A percentile compares a stretch with the other conserved stretches of the same genome.
Evolutionary conservation across 495 filamentous ascomycete species (phyloP).

Genomic region (Penicillium daleae): DNA sequence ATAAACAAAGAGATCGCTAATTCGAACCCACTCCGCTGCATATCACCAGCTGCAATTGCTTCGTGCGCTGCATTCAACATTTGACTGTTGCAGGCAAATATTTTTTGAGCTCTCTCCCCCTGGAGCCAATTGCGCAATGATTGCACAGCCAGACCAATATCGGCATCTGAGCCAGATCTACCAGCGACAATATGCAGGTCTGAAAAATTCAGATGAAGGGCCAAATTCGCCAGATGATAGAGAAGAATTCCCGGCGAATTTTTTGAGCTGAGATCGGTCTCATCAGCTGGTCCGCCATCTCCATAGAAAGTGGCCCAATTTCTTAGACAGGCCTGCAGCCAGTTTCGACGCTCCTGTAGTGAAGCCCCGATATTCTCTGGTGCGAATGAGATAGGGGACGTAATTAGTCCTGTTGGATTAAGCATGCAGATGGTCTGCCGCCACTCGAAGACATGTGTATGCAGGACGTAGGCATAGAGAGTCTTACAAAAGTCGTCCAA

Average conservation of each 20-base stretch:
- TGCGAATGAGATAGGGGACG: background rate
- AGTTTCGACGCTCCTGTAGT: background rate
- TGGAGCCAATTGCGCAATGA: background rate
- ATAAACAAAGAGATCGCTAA: background rate
- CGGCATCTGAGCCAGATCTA: background rate
- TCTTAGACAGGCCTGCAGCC: background rate
- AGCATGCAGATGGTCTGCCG: background rate
- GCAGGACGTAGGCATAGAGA: background rate
- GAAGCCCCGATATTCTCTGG: background rate
- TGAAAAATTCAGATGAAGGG: background rate
- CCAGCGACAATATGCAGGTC: background rate
- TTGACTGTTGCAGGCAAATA: background rate
- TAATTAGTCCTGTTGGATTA: background rate
- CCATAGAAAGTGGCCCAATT: background rate
- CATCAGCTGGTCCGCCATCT: background rate
- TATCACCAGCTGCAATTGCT: background rate
- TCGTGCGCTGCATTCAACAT: background rate
- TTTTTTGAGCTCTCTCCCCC: background rate
- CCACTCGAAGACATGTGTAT: background rate
- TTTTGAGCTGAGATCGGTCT: background rate
- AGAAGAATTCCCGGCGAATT: background rate
- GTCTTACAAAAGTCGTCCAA: background rate
- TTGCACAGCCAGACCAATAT: background rate
- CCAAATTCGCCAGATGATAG: background rate
- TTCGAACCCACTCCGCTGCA: background rate